Base-by-base conservation (phyloP, 306 rosid genomes). In the Parietaria judaica region DNA sequence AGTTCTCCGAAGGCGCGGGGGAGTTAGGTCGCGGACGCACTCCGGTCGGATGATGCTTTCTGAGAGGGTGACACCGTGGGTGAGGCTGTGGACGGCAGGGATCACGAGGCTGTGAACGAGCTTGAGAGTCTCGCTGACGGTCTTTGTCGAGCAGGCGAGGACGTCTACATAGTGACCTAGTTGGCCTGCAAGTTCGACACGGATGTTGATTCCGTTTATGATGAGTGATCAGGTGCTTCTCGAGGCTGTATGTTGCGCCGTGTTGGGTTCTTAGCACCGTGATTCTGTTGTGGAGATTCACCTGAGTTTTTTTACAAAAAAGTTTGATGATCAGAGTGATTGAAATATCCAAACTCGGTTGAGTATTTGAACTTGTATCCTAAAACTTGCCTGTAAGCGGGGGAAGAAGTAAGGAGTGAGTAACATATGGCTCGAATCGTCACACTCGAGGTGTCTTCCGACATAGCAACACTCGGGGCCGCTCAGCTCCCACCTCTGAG, bases 371-470 rank as follows among this genome's bases (percentile, higher is more conserved):
- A 23, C 31, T 23, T 23, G 31, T 23, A 23, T 23, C 31, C 31
- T 23, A 23, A 23, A 41, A 41, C 45, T 68, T 79, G 66, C 95
- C 95, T 92, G 96, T 70, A 92, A 76, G 47, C 95, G 81, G 55
- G 96, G 99, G 77, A 88, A 92, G 88, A 88, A 86, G 66, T 97
- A 90, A 0, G 95, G 87, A 7, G 95, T 88, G 58, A 92, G 80
- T 77, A 92, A 84, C 94, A 67, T 88, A 65, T 86, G 99, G 81
- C 90, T 84, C 36, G 97, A 92, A 78, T 92, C 99, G 67, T 88
- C 94, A 65, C 99, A 92, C 74, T 92, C 83, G 11, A 92, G 96
- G 73, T 88, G 96, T 10, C 95, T 76, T 35, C 99, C 99, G 0
- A 77, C 84, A 60, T 80, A 88, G 56, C 86, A 41, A 68, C 85